phyloP scores from a whole-genome alignment of 257 asterid species.

The Dorcoceras hygrometricum region DNA sequence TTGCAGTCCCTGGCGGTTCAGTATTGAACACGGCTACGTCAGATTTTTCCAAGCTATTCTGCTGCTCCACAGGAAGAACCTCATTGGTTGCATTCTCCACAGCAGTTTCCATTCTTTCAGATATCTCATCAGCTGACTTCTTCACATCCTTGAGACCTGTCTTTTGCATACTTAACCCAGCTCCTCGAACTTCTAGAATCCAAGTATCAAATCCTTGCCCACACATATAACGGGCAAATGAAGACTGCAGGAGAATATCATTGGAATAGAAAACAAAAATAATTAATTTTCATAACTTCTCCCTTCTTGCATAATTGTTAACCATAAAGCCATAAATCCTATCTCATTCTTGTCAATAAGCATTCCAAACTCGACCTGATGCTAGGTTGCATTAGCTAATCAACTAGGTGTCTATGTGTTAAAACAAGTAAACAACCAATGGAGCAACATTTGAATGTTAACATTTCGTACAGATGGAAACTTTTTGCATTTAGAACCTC shows the following conservation, averaged over 20 bases:
- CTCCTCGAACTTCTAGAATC: constrained; percentile 97
- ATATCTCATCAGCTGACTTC: constrained; percentile 51
- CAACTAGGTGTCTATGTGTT: neutral
- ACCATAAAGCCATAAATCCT: constrained; percentile 1
- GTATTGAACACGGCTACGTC: constrained; percentile 39
- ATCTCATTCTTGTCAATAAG: constrained; percentile 13
- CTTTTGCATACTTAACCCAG: constrained; percentile 75
- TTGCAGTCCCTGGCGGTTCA: constrained; percentile 42
- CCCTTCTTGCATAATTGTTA: constrained; percentile 1
- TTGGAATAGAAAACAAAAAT: constrained; percentile 19
- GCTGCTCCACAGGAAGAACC: constrained; percentile 37
- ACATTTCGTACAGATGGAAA: neutral
- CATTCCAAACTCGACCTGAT: constrained; percentile 4
- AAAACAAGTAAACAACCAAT: constrained; percentile 8
- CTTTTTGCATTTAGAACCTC: neutral
- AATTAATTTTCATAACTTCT: constrained; percentile 8
- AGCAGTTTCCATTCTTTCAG: constrained; percentile 62
- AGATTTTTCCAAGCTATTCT: constrained; percentile 41
- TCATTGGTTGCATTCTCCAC: constrained; percentile 46
- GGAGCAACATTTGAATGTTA: neutral
- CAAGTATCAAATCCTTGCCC: constrained; percentile 99
- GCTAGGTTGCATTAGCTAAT: constrained; percentile 5
- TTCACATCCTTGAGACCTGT: constrained; percentile 56
- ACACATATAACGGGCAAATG: constrained; percentile 97
- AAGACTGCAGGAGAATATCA: constrained; percentile 55